Conservation (phyloP, 2,329 filamentous ascomycete genomes). For the Paradendryphiella salina region DNA sequence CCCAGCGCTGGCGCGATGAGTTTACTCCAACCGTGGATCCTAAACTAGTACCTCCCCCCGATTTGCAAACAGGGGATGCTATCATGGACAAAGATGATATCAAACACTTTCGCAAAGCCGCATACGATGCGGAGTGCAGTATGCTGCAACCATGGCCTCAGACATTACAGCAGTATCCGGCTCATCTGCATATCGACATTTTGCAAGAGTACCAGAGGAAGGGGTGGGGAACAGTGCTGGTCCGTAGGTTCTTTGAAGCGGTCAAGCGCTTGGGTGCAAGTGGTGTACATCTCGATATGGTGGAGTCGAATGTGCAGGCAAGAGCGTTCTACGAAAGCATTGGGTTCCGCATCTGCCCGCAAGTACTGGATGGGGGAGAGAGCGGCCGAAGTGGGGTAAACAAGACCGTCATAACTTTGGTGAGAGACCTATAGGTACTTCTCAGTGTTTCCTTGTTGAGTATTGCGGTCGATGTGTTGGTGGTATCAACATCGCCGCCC, state of each 20-base stretch:
- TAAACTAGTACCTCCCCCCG: slow-evolving; percentile 21
- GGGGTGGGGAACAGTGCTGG: slow-evolving; percentile 38
- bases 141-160: slow-evolving; percentile 24
- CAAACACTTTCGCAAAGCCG: slow-evolving; percentile 19
- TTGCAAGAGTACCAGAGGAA: slow-evolving; percentile 39
- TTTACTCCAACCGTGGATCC: slow-evolving; percentile 34
- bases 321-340: slow-evolving; percentile 36
- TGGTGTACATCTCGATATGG: slow-evolving; percentile 46
- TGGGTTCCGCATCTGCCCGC: slow-evolving; percentile 28
- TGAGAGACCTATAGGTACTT: slow-evolving; percentile 24
- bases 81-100: slow-evolving; percentile 27
- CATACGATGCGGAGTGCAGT: slow-evolving; percentile 31
- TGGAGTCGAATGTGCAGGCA: slow-evolving; percentile 35
- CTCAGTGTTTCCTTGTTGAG: too few species aligned
- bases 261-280: slow-evolving; percentile 27
- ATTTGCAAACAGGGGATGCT: slow-evolving; percentile 5
- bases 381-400: slow-evolving; percentile 32
- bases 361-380: slow-evolving; percentile 33
- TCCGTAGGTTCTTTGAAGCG: slow-evolving; percentile 30
- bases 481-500: too few species aligned
- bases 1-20: slow-evolving; percentile 30
- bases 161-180: slow-evolving; percentile 35
- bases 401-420: slow-evolving; percentile 31
- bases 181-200: slow-evolving; percentile 48
- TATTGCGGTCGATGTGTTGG: too few species aligned